Percentiles rank a stretch among this genome's conserved stretches.
phyloP scores from a whole-genome alignment of 2,329 filamentous ascomycete genomes.

The Penicillium hordei region DNA sequence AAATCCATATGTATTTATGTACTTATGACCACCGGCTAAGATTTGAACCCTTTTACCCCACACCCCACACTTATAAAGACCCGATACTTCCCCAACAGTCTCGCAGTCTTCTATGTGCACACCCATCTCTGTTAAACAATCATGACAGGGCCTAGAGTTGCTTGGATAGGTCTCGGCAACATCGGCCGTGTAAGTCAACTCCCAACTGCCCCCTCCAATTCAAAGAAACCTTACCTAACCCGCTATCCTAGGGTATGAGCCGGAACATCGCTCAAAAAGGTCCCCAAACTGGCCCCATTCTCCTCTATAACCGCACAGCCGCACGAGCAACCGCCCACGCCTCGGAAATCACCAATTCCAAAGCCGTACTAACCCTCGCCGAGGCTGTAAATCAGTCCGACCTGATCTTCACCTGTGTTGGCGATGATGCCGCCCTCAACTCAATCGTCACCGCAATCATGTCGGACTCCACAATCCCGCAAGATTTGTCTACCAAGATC shows the following conservation, averaged over 20 bases:
- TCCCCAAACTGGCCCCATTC: conserved; percentile 66
- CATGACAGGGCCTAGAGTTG: conserved; percentile 52
- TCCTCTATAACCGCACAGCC: conserved; percentile 77
- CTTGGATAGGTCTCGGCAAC: conserved; percentile 83
- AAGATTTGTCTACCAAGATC: conserved; percentile 66
- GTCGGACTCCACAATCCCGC: conserved; percentile 7
- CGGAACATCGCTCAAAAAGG: conserved; percentile 81
- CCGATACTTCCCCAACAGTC: background rate
- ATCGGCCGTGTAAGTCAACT: conserved; percentile 69
- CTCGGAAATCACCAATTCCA: conserved; percentile 58
- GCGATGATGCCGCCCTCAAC: conserved; percentile 72
- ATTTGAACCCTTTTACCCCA: conserved; percentile 17
- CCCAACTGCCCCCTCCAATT: background rate
- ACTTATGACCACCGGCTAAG: conserved; percentile 10
- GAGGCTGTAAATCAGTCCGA: conserved; percentile 68
- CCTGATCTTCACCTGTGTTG: conserved; percentile 78
- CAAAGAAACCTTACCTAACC: conserved; percentile 10
- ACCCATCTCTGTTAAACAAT: background rate
- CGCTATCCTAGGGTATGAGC: conserved; percentile 67
- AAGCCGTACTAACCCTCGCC: conserved; percentile 62
- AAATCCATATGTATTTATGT: too few relatives aligned
- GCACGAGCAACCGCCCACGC: conserved; percentile 65
- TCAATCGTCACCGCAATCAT: conserved; percentile 61
- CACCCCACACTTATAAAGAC: conserved; percentile 13
- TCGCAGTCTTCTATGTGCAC: background rate